A percentile compares a stretch with the other conserved stretches of the same genome.
Evolutionary conservation across 805 yeast species (phyloP).

Genomic region (Dipodascus geniculatus): DNA sequence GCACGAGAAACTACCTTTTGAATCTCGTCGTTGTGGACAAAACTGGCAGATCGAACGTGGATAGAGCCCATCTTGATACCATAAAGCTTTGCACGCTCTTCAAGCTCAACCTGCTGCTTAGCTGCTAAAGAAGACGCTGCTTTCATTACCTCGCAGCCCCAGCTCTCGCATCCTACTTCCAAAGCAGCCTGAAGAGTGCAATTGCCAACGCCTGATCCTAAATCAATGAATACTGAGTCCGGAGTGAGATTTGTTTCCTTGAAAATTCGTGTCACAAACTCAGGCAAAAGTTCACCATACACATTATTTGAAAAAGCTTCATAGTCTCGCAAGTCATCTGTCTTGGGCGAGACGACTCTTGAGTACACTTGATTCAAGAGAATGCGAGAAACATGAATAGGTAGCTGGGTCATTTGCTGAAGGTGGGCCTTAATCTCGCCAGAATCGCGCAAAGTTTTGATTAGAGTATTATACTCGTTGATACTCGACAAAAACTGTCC

Average conservation of each 20-base stretch:
- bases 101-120: constrained; percentile 46
- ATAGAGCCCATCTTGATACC: constrained; percentile 53
- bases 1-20: constrained; percentile 42
- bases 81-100: constrained; percentile 43
- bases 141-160: constrained; percentile 85
- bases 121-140: constrained; percentile 63
- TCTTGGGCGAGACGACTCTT: constrained; percentile 68
- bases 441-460: constrained; percentile 27
- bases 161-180: constrained; percentile 72
- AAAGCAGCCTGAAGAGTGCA: constrained; percentile 82
- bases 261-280: constrained; percentile 58
- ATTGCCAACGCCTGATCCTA: constrained; percentile 93
- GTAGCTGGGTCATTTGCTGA: constrained; percentile 12
- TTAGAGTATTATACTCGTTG: constrained; percentile 32
- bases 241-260: constrained; percentile 43
- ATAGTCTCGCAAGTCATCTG: constrained; percentile 51
- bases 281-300: constrained; percentile 82
- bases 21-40: constrained; percentile 54
- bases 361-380: constrained; percentile 61
- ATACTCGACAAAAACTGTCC: constrained; percentile 26
- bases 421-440: constrained; percentile 26
- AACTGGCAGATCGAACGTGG: constrained; percentile 55
- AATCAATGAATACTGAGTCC: constrained; percentile 58
- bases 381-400: constrained; percentile 41
- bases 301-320: constrained; percentile 84